Percentiles rank a stretch among this genome's conserved stretches.
Evolutionary conservation across 2,329 filamentous ascomycete genomes (phyloP).

Genomic region (Xylariaceae sp.): DNA sequence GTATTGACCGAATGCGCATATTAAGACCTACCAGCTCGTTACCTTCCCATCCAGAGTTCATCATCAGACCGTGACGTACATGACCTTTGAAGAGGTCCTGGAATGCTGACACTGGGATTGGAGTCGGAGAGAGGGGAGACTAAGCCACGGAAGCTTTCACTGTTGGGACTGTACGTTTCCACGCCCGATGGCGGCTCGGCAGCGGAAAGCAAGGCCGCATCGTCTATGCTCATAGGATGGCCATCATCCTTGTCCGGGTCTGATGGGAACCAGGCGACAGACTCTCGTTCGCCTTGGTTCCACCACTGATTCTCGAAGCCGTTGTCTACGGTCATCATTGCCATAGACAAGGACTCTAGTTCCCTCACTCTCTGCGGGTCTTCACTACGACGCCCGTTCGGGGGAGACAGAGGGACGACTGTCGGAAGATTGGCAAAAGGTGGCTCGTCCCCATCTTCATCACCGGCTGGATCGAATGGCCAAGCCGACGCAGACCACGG

Average conservation of each 20-base stretch:
- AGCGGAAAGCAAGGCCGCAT: slow-evolving; percentile 37
- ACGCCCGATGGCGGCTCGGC: slow-evolving; percentile 33
- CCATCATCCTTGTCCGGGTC: slow-evolving; percentile 33
- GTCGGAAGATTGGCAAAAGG: slow-evolving; percentile 35
- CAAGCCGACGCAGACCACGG: slow-evolving; percentile 53
- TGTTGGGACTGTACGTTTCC: slow-evolving; percentile 27
- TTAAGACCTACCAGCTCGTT: slow-evolving; percentile 2
- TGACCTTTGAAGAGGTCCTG: slow-evolving; percentile 41
- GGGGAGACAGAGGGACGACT: slow-evolving; percentile 33
- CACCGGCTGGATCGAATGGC: slow-evolving; percentile 41
- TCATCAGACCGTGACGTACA: slow-evolving; percentile 53
- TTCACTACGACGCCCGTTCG: slow-evolving; percentile 30
- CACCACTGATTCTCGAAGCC: slow-evolving; percentile 66
- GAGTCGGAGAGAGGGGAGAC: slow-evolving; percentile 50
- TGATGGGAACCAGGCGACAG: slow-evolving; percentile 31
- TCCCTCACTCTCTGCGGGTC: slow-evolving; percentile 49
- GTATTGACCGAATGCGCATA: not conserved
- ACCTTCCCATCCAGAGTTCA: slow-evolving; percentile 46
- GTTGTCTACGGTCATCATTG: slow-evolving; percentile 64
- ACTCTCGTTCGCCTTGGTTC: slow-evolving; percentile 53
- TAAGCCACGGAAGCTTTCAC: slow-evolving; percentile 31
- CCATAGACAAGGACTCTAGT: slow-evolving; percentile 57
- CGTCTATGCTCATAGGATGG: slow-evolving; percentile 36
- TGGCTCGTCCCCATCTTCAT: slow-evolving; percentile 35
- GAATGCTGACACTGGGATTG: slow-evolving; percentile 32